phyloP scores from a whole-genome alignment of 1,139 yeast genomes.

The Cylindricascospora bacillispora region DNA sequence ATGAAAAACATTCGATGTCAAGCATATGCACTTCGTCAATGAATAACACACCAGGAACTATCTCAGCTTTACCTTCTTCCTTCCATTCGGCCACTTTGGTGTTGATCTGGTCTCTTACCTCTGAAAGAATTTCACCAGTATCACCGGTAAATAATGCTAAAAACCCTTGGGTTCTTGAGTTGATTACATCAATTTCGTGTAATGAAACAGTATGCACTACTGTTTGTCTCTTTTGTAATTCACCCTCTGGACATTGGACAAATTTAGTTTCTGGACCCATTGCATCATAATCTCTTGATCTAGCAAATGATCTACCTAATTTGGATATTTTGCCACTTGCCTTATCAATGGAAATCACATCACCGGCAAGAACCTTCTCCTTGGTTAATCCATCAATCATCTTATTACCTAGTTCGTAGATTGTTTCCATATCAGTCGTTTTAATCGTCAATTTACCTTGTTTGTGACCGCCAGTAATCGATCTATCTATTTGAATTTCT shows the following conservation, averaged over 20 bases:
- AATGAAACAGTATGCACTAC: conserved; percentile 92
- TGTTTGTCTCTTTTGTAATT: conserved; percentile 86
- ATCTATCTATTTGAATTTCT: conserved; percentile 93
- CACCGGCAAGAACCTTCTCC: conserved; percentile 96
- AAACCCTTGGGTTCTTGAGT: conserved; percentile 96
- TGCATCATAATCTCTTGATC: conserved; percentile 97
- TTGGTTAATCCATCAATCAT: conserved; percentile 94
- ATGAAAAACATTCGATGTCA: conserved; percentile 93
- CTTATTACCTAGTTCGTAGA: conserved; percentile 90
- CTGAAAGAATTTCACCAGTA: conserved; percentile 93
- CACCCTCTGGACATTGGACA: conserved; percentile 98
- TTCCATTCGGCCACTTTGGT: conserved; percentile 97
- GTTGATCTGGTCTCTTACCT: conserved; percentile 94
- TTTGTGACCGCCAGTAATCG: conserved; percentile 93
- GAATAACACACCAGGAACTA: conserved; percentile 95
- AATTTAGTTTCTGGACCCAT: conserved; percentile 98
- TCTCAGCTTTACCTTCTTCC: conserved; percentile 98
- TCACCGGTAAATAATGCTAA: conserved; percentile 93
- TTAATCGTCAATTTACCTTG: conserved; percentile 96
- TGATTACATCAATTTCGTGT: conserved; percentile 96
- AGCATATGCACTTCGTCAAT: conserved; percentile 99
- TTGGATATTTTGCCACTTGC: conserved; percentile 90
- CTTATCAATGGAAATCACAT: conserved; percentile 89
- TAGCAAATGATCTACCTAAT: conserved; percentile 86
- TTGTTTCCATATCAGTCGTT: conserved; percentile 98